Conservation (phyloP, 345 rosid genomes). For the Arabidopsis arenosa region DNA sequence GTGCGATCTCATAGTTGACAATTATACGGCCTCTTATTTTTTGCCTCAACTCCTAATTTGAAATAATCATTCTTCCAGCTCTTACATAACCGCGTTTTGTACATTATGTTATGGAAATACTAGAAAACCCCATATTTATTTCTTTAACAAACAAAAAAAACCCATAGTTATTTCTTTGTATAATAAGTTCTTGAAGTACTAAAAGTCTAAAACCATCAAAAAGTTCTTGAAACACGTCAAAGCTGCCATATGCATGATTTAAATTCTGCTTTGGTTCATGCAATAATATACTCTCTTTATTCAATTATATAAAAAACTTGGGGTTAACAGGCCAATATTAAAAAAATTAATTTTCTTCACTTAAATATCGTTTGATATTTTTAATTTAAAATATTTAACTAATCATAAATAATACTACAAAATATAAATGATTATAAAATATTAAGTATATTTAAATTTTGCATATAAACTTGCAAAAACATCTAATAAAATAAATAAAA, state of each 20-base stretch:
- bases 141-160: not conserved
- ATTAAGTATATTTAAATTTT: no score
- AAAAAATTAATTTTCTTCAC: no score
- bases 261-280: not conserved
- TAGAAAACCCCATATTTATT: not conserved
- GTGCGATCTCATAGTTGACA: slow-evolving; percentile 35
- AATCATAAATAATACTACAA: no score
- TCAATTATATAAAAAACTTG: no score
- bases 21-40: not conserved
- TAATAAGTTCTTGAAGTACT: slow-evolving; percentile 10
- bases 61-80: slow-evolving; percentile 31
- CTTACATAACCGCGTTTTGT: slow-evolving; percentile 39
- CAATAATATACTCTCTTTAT: no score
- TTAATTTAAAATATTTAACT: no score
- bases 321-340: no score
- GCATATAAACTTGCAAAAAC: no score
- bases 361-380: no score
- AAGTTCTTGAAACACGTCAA: slow-evolving; percentile 12
- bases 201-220: not conserved
- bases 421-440: no score
- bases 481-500: no score
- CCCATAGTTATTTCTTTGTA: not conserved
- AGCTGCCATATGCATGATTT: not conserved
- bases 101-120: not conserved
- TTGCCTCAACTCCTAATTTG: not conserved